Evolutionary conservation across 192 early-diverging fungal genomes (phyloP).

Genomic region (Allomyces macrogynus): DNA sequence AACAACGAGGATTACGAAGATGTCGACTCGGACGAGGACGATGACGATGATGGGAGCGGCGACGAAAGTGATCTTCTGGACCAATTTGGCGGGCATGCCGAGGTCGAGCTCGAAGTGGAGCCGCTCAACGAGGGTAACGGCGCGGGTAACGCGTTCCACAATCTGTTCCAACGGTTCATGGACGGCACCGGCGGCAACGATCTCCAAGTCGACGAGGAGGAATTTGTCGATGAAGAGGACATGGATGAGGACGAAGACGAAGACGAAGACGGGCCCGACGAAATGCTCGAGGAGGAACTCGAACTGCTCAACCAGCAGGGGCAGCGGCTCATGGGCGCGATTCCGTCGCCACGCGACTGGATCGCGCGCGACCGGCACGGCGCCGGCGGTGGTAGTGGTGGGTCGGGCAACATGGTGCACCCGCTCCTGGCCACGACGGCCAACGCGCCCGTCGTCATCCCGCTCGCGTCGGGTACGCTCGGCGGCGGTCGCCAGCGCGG

Average conservation of each 20-base stretch:
- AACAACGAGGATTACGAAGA: slow-evolving; percentile 18
- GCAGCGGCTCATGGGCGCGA: slow-evolving; percentile 3
- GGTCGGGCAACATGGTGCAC: too few species aligned
- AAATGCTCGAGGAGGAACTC: slow-evolving; percentile 13
- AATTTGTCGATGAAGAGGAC: slow-evolving; percentile 28
- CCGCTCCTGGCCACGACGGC: too few species aligned
- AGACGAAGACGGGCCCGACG: slow-evolving; percentile 21
- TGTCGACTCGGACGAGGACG: slow-evolving; percentile 18
- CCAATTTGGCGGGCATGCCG: slow-evolving; percentile 1
- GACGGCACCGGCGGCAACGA: neutral
- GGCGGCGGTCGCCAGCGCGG: too few species aligned
- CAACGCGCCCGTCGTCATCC: too few species aligned
- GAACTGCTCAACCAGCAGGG: slow-evolving; percentile 10
- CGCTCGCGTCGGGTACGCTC: too few species aligned
- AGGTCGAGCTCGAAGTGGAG: too few species aligned
- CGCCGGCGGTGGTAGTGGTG: too few species aligned
- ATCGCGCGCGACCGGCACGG: too few species aligned
- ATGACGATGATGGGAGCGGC: slow-evolving; percentile 6
- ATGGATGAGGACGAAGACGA: slow-evolving; percentile 31
- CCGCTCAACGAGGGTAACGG: too few species aligned
- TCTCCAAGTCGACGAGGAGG: slow-evolving; percentile 7
- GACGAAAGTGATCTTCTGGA: neutral
- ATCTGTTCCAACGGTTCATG: too few species aligned
- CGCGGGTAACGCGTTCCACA: too few species aligned
- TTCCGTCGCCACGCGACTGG: too few species aligned